phyloP scores from a whole-genome alignment of 306 rosid genomes.

The Medicago arabica region DNA sequence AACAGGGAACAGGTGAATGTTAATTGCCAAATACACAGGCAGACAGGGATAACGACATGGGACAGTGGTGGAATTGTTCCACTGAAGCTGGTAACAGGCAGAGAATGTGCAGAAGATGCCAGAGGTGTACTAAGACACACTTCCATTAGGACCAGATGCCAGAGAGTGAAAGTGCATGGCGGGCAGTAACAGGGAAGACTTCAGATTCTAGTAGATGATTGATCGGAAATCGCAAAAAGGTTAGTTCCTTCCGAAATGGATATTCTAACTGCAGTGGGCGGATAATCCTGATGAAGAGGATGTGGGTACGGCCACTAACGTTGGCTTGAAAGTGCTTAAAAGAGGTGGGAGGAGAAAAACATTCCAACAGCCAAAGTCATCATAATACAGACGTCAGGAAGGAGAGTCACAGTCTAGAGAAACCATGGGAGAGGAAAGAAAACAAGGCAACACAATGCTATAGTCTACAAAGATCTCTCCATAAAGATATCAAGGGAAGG shows the following conservation, averaged over 20 bases:
- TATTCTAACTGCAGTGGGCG: not conserved
- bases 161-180: not conserved
- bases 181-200: not conserved
- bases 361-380: not conserved
- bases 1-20: not conserved
- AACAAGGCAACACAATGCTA: not conserved
- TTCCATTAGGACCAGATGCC: not conserved
- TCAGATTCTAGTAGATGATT: not conserved
- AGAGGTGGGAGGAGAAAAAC: not conserved
- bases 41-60: not conserved
- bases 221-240: not conserved
- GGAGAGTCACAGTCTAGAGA: not conserved
- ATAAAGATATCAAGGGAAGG: not conserved
- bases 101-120: not conserved
- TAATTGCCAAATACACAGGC: constrained; percentile 8
- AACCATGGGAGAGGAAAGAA: not conserved
- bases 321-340: not conserved
- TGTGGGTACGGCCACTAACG: not conserved
- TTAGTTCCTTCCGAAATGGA: not conserved
- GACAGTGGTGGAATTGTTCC: constrained; percentile 19
- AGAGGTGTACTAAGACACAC: not conserved
- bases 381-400: not conserved
- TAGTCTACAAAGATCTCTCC: not conserved
- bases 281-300: not conserved
- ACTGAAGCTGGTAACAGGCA: not conserved